Evolutionary conservation across 75 land plant genomes (phyloP).

Genomic region (Picea glauca): DNA sequence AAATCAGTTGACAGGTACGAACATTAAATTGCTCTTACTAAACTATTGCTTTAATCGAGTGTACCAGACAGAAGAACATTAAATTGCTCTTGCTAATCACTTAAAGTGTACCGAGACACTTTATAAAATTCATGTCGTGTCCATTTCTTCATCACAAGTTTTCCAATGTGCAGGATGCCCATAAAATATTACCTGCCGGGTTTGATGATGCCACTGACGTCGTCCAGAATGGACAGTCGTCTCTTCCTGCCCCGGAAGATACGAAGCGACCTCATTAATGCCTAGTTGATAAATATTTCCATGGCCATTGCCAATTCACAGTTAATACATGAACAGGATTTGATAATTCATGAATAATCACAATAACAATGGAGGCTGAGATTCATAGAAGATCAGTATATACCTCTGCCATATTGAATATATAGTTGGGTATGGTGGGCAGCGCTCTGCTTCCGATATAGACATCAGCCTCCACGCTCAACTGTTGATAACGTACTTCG

Average conservation of each 20-base stretch:
- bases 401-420: slow-evolving; percentile 67
- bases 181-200: slow-evolving; percentile 36
- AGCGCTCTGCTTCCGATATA: slow-evolving; percentile 72
- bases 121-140: too few species aligned
- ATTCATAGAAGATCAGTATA: not conserved
- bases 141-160: too few species aligned
- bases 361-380: too few species aligned
- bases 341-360: too few species aligned
- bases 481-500: slow-evolving; percentile 72
- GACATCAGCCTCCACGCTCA: slow-evolving; percentile 58
- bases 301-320: not conserved
- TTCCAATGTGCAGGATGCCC: not conserved
- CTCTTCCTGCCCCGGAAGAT: slow-evolving; percentile 38
- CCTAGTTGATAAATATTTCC: not conserved
- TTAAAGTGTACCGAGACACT: too few species aligned
- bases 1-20: not conserved
- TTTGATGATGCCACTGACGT: slow-evolving; percentile 70
- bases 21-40: not conserved
- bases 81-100: not conserved
- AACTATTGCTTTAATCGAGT: not conserved
- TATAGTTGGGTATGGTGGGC: slow-evolving; percentile 76
- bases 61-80: not conserved
- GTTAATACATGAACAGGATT: too few species aligned
- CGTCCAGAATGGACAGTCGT: slow-evolving; percentile 36
- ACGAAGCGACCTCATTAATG: not conserved